Evolutionary conservation across 192 early-diverging fungal genomes (phyloP).

Genomic region (Funneliformis mosseae): DNA sequence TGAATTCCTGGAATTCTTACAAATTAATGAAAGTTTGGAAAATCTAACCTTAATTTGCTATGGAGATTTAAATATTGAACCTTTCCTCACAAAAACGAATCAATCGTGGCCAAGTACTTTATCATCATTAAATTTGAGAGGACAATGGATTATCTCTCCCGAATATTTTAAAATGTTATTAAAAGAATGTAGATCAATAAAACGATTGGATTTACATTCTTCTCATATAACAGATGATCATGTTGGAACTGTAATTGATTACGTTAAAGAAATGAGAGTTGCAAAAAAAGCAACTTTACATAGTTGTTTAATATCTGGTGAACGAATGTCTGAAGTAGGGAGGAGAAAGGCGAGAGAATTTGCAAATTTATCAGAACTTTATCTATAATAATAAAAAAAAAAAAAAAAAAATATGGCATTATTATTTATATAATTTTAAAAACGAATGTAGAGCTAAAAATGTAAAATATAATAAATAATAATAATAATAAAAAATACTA

Average conservation of each 20-base stretch:
- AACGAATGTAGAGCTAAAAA: too few species aligned
- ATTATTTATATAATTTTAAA: too few species aligned
- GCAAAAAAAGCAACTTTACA: slow-evolving; percentile 1
- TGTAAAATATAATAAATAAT: too few species aligned
- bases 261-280: slow-evolving; percentile 7
- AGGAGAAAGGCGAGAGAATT: background rate
- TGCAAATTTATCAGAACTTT: background rate
- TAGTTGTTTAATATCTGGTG: slow-evolving; percentile 5
- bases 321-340: background rate
- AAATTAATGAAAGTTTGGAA: background rate
- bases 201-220: slow-evolving; percentile 9
- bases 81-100: background rate
- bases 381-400: background rate
- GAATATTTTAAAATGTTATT: background rate
- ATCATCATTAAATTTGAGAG: slow-evolving; percentile 4
- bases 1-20: slow-evolving; percentile 6
- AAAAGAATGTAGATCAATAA: slow-evolving; percentile 9
- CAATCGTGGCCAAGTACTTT: slow-evolving; percentile 2
- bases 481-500: too few species aligned
- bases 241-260: background rate
- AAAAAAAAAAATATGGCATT: background rate
- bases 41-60: slow-evolving; percentile 1
- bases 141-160: slow-evolving; percentile 12
- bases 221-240: slow-evolving; percentile 14
- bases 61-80: slow-evolving; percentile 5